phyloP scores from a whole-genome alignment of 202 grass and related monocot genomes.

The Bolboschoenoplectus hybrid region DNA sequence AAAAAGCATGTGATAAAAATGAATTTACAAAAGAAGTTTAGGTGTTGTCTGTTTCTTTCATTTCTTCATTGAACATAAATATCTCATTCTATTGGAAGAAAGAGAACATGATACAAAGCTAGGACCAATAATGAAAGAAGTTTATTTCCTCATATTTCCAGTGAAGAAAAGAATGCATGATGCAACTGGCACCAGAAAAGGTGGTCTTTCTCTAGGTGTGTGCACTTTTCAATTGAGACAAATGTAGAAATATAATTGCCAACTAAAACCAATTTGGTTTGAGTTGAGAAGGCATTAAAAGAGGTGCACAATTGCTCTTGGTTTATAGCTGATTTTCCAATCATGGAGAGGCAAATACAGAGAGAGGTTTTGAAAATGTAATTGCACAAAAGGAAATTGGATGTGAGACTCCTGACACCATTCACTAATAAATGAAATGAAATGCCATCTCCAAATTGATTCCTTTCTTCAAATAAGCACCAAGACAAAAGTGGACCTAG shows the following conservation, averaged over 20 bases:
- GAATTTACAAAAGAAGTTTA: neutral
- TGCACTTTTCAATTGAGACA: constrained; percentile 27
- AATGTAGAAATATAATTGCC: constrained; percentile 30
- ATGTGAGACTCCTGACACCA: constrained; percentile 19
- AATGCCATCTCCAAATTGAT: constrained; percentile 16
- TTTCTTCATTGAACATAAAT: constrained; percentile 2
- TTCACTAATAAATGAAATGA: constrained; percentile 15
- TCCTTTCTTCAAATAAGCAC: constrained; percentile 33
- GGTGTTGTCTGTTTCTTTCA: neutral
- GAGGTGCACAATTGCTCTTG: neutral
- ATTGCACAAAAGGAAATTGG: constrained; percentile 6
- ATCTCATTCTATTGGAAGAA: constrained; percentile 4
- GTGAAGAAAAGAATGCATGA: neutral
- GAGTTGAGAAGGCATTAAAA: constrained; percentile 28
- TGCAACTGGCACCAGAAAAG: neutral
- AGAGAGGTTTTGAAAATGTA: constrained; percentile 12
- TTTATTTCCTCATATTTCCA: constrained; percentile 23
- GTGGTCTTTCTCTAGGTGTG: neutral
- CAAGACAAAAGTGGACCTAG: constrained; percentile 14
- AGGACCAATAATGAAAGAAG: neutral
- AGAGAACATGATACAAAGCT: neutral
- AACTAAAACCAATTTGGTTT: constrained; percentile 8
- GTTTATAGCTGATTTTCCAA: constrained; percentile 17
- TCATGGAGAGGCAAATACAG: constrained; percentile 17
- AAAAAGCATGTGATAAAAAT: neutral